Conservation (phyloP, 2,329 filamentous ascomycete genomes). For the Colletotrichum lindemuthianum region DNA sequence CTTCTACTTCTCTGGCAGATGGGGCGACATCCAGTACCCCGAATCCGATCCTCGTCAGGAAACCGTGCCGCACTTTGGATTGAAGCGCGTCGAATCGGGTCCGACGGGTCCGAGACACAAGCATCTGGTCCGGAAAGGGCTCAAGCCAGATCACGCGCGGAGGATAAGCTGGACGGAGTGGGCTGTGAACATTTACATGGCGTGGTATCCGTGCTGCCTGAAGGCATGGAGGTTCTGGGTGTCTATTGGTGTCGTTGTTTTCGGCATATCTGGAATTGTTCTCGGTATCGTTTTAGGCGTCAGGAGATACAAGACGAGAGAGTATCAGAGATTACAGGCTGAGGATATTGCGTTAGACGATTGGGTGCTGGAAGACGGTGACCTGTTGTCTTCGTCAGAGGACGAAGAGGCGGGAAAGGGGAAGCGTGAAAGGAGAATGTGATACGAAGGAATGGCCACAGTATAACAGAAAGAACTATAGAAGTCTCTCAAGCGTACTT, state of each 20-base stretch:
- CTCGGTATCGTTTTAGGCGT: slow-evolving; percentile 20
- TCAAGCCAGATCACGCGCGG: slow-evolving; percentile 42
- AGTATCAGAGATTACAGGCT: slow-evolving; percentile 38
- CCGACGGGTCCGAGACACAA: slow-evolving; percentile 47
- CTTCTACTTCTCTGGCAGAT: slow-evolving; percentile 47
- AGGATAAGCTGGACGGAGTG: slow-evolving; percentile 43
- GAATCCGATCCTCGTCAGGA: slow-evolving; percentile 46
- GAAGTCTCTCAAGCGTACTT: too few relatives aligned
- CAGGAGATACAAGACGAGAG: slow-evolving; percentile 27
- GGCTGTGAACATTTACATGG: slow-evolving; percentile 41
- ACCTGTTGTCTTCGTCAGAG: slow-evolving; percentile 19
- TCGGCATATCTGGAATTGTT: slow-evolving; percentile 5
- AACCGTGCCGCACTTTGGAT: slow-evolving; percentile 43
- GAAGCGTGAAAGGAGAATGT: background rate
- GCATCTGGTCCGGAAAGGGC: slow-evolving; percentile 45
- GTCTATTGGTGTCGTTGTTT: slow-evolving; percentile 36
- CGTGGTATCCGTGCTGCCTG: slow-evolving; percentile 47
- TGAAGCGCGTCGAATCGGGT: slow-evolving; percentile 46
- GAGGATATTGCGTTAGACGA: slow-evolving; percentile 48
- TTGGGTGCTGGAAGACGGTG: slow-evolving; percentile 40
- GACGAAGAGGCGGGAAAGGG: slow-evolving; percentile 5
- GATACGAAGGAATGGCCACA: background rate
- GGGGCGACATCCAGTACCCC: slow-evolving; percentile 46
- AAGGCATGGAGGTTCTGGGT: slow-evolving; percentile 47
- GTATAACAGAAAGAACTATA: too few relatives aligned